Evolutionary conservation across 306 rosid genomes (phyloP), one percentile per base, ranked within the genome.

Genomic region (Vicia villosa): DNA sequence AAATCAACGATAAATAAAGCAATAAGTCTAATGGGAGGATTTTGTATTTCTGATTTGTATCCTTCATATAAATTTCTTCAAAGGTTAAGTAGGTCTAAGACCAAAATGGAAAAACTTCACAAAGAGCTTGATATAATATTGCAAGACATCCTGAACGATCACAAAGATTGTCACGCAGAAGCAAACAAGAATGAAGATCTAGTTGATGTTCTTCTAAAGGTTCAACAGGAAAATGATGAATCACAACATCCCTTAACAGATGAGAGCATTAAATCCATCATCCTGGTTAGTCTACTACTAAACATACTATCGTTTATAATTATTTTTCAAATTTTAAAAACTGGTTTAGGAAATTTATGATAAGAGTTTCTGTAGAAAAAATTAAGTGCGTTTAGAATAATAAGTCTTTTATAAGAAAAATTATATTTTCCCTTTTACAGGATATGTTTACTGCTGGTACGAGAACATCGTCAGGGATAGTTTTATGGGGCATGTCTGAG

Each of bases 401-500:
- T n/a, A n/a, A n/a, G n/a, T n/a, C n/a, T n/a, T n/a, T n/a, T n/a
- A n/a, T n/a, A n/a, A n/a, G n/a, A n/a, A n/a, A n/a, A n/a, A n/a
- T n/a, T n/a, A n/a, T n/a, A n/a, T n/a, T n/a, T n/a, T n/a, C n/a
- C 12, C 42, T 45, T 51, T 74, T 24, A 15, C 34, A 82, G 86
- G 89, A 82, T n/a, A 65, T 82, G 8, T 76, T 76, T 0, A 2
- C 3, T 20, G 84, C 17, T 41, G 89, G 81, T 26, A 65, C 0
- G 81, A 85, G n/a, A 22, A 77, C 84, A 42, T 46, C 86, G 1
- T 24, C 83, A 5, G 19, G 45, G 15, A 3, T 50, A 12, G 21
- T 85, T 7, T 69, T 60, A 28, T 82, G 89, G 83, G 69, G 20
- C 2, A 74, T 85, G 72, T 67, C 81, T 10, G 89, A 85, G 63